Conservation (phyloP, 768 basidiomycete genomes). For the Favolaschia claudopus region DNA sequence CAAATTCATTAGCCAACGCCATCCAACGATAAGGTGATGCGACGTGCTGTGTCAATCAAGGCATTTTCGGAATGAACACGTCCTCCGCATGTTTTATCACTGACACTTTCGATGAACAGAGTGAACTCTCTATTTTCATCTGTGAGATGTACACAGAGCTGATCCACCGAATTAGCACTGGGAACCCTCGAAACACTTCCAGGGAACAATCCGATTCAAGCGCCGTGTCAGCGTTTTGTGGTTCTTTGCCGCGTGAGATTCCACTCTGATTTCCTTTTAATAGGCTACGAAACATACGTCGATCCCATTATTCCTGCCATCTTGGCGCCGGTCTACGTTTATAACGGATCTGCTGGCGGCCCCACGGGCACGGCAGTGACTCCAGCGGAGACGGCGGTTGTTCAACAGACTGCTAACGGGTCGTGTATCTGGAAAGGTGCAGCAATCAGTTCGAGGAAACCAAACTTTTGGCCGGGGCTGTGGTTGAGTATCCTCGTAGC, state of each 20-base stretch:
- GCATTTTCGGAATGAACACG: conserved; percentile 31
- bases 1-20: too few relatives aligned
- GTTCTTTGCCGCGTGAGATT: not conserved
- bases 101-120: conserved; percentile 30
- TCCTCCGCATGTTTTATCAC: conserved; percentile 29
- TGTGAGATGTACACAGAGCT: conserved; percentile 1
- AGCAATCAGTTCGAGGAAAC: conserved; percentile 1
- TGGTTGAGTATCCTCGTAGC: not conserved
- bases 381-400: conserved; percentile 30
- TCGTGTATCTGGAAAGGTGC: conserved; percentile 34
- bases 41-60: conserved; percentile 31
- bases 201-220: conserved; percentile 40
- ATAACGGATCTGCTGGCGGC: conserved; percentile 25
- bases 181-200: conserved; percentile 30
- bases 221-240: conserved; percentile 10
- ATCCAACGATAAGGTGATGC: too few relatives aligned
- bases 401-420: conserved; percentile 31
- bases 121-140: not conserved
- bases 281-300: conserved; percentile 36
- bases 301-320: conserved; percentile 35
- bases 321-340: conserved; percentile 35
- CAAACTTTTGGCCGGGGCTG: not conserved
- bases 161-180: conserved; percentile 13
- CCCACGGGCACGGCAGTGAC: conserved; percentile 32
- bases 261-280: not conserved